phyloP scores from a whole-genome alignment of 345 rosid genomes.

The Hirschfeldia incana region DNA sequence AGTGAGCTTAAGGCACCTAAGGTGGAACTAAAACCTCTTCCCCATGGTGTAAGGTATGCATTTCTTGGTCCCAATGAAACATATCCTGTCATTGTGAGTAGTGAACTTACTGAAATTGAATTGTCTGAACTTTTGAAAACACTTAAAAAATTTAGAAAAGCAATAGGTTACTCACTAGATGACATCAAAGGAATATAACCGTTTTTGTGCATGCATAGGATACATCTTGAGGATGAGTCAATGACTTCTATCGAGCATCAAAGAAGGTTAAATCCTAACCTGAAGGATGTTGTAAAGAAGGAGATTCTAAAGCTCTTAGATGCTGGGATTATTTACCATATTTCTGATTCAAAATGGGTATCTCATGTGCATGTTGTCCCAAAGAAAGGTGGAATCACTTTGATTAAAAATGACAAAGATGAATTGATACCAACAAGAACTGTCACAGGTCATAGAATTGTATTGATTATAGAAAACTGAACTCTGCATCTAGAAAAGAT shows the following conservation, averaged over 20 bases:
- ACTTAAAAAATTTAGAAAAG: not conserved
- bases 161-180: not conserved
- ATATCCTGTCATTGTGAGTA: not conserved
- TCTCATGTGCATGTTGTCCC: no score
- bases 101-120: not conserved
- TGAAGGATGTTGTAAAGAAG: not conserved
- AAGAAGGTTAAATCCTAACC: not conserved
- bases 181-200: not conserved
- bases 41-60: not conserved
- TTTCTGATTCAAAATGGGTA: no score
- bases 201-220: not conserved
- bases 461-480: no score
- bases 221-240: not conserved
- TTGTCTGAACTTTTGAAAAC: not conserved
- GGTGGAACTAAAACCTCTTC: not conserved
- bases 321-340: no score
- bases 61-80: not conserved
- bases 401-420: no score
- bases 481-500: no score
- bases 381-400: no score
- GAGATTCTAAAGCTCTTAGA: not conserved
- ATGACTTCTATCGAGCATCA: not conserved
- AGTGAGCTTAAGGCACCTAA: not conserved
- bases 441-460: no score
- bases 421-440: no score